Evolutionary conservation across 106 monocot genomes (phyloP), one percentile per base, ranked within the genome.

Genomic region (Cymbidium sinense): DNA sequence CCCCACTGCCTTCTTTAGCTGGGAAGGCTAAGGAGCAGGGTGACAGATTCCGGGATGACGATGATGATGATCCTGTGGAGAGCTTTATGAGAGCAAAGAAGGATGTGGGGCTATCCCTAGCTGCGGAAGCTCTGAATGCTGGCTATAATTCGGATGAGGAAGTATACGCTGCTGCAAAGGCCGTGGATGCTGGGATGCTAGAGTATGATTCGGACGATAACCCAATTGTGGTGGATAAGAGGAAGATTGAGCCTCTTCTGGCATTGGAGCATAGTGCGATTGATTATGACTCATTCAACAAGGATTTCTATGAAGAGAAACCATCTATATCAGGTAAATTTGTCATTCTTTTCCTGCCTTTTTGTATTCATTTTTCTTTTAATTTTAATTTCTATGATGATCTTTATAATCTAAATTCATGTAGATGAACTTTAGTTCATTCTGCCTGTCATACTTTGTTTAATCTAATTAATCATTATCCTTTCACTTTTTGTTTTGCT

Each of bases 181-280:
- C 98, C 6, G 92, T 98, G 43, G 98, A 98, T 82, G 98, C 98
- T 2, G 98, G 98, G 82, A 74, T 90, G 88, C 62, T 98, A 27
- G 98, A 98, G 82, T 98, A 98, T 50, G 98, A 98, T 77, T 91
- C 91, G 13, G 92, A 98, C 75, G 98, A 98, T 78, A 98, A 98
- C 67, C 94, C 89, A 5, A 77, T 98, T 64, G 80, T 98, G 9
- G 36, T 92, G 25, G 98, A 98, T 79, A 98, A 94, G 87, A 85
- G 82, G 83, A 98, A 92, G 81, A 98, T 98, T 39, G 98, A 94
- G 83, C 94, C 98, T 19, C 90, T 98, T 43, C 84, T 90, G 0
- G 81, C 98, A 0, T 43, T 98, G 81, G 94, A 98, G 83, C 98
- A 98, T 74, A 80, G 86, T 55, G 23, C 34, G 10, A 86, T 98